phyloP scores from a whole-genome alignment of 306 rosid genomes.

The Prunus salicina region DNA sequence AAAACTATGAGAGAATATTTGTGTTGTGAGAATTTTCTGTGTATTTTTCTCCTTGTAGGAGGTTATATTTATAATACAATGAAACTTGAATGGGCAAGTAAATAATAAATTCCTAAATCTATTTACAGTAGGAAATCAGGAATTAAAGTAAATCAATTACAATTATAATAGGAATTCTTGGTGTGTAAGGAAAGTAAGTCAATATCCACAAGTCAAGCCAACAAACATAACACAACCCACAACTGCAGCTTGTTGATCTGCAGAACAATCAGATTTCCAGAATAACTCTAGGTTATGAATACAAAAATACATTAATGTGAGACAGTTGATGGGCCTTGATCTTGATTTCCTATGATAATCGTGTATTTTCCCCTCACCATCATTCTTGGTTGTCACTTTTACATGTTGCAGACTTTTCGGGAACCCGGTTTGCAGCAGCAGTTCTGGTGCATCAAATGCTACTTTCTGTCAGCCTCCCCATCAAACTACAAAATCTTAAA shows the following conservation, averaged over 20 bases:
- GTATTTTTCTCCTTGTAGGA: too few relatives aligned
- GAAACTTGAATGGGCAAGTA: too few relatives aligned
- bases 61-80: too few relatives aligned
- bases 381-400: constrained; percentile 10
- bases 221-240: constrained; percentile 25
- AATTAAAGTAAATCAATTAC: too few relatives aligned
- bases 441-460: constrained; percentile 26
- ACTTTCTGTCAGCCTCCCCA: constrained; percentile 57
- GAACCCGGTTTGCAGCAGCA: constrained; percentile 61
- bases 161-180: too few relatives aligned
- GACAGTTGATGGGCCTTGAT: not conserved
- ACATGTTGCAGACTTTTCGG: constrained; percentile 58
- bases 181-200: too few relatives aligned
- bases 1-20: too few relatives aligned
- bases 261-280: constrained; percentile 59
- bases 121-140: too few relatives aligned
- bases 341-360: not conserved
- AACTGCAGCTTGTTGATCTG: constrained; percentile 74
- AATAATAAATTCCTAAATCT: too few relatives aligned
- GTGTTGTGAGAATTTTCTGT: too few relatives aligned
- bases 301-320: constrained; percentile 61
- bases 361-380: constrained; percentile 7
- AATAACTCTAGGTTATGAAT: constrained; percentile 42
- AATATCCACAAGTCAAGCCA: too few relatives aligned
- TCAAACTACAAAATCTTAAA: constrained; percentile 44